Percentiles rank a stretch among this genome's conserved stretches.
phyloP scores from a whole-genome alignment of 2,329 filamentous ascomycete genomes.

The Boeremia lycopersici region DNA sequence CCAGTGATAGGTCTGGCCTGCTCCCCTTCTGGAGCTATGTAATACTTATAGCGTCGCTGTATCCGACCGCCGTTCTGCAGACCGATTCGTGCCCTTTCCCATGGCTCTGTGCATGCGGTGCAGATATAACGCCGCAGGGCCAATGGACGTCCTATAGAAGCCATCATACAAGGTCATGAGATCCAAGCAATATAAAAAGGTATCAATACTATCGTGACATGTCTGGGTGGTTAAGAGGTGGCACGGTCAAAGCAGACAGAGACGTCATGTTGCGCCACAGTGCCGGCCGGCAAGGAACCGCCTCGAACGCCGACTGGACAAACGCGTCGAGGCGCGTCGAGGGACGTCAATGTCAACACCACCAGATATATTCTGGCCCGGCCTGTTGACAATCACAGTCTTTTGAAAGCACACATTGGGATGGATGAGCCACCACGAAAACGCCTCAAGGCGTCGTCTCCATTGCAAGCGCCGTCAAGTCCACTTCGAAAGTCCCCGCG shows the following conservation, averaged over 20 bases:
- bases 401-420: background rate
- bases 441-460: constrained; percentile 42
- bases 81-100: constrained; percentile 26
- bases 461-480: constrained; percentile 27
- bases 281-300: constrained; percentile 29
- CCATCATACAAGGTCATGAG: background rate
- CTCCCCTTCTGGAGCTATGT: constrained; percentile 46
- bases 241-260: constrained; percentile 16
- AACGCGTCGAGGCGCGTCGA: constrained; percentile 34
- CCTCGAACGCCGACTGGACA: constrained; percentile 21
- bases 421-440: constrained; percentile 46
- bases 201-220: constrained; percentile 10
- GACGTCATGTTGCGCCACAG: constrained; percentile 43
- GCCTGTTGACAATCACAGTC: background rate
- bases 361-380: constrained; percentile 6
- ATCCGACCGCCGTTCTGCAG: constrained; percentile 44
- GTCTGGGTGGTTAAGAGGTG: background rate
- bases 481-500: constrained; percentile 41
- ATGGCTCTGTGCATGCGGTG: constrained; percentile 30
- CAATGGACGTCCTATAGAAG: constrained; percentile 14
- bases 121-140: constrained; percentile 33
- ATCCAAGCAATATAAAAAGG: background rate
- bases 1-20: constrained; percentile 48
- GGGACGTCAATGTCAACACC: constrained; percentile 5
- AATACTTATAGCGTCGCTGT: constrained; percentile 42